Evolutionary conservation across 805 yeast species (phyloP), one percentile per base, ranked within the genome.

Genomic region (Wickerhamia fluorescens): DNA sequence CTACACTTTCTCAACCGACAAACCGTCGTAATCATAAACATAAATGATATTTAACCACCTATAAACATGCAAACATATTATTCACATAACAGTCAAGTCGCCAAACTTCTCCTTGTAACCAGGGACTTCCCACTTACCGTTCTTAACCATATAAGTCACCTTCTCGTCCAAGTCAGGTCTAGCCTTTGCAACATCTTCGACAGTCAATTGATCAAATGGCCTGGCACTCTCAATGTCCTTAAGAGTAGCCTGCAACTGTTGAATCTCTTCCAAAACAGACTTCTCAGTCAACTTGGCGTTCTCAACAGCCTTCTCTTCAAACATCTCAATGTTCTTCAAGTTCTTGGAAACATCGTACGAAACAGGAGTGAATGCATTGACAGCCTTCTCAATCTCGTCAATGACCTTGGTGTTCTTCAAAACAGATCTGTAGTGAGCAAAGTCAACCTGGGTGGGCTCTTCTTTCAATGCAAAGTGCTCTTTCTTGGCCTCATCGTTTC

Each of bases 91-190:
- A 53, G 89, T 86, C 67, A 89, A 76, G 61, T 83, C 85, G 65
- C 97, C 97, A 63, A 92, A 92, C 78, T 88, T 92, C 68, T 92
- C 97, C 68, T 83, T 79, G 79, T 92, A 92, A 51, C 96, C 95
- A 51, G 97, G 97, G 48, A 88, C 94, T 56, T 84, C 85, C 94
- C 95, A 88, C 72, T 83, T 83, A 66, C 96, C 95, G 73, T 88
- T 80, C 75, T 80, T 76, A 51, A 92, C 87, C 92, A 89, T 80
- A 68, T 86, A 86, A 53, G 69, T 73, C 47, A 88, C 95, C 82
- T 92, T 92, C 49, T 84, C 88, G 57, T 89, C 95, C 59, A 92
- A 80, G 62, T 92, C 97, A 51, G 98, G 97, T 71, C 92, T 84
- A 42, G 96, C 97, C 71, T 77, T 76, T 52, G 80, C 80, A 45